These are phyloP conservation scores for Mortierella sp. DNA, from an alignment of 371 early-diverging fungal genomes.

Conservation along the genomic window DNA sequence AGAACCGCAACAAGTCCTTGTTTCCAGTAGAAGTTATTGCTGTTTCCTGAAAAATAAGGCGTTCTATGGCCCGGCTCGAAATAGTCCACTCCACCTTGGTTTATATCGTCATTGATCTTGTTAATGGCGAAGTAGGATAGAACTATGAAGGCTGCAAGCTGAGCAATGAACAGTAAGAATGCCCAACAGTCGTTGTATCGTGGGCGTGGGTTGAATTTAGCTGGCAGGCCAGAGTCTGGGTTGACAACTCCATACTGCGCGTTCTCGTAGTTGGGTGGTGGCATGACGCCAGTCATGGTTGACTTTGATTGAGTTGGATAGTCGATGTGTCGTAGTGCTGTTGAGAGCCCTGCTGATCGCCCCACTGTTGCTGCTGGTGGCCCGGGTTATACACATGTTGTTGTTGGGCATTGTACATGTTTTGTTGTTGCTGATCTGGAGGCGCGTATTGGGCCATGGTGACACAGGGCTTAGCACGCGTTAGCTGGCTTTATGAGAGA, in stretches of 20 bases:
- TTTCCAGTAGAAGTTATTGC: slow-evolving; percentile 27
- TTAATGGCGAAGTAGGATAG: slow-evolving; percentile 44
- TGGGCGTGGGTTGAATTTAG: slow-evolving; percentile 55
- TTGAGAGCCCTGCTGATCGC: slow-evolving; percentile 16
- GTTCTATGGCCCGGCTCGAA: background rate
- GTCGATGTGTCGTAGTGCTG: slow-evolving; percentile 39
- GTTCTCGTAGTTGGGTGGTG: slow-evolving; percentile 40
- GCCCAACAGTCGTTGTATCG: slow-evolving; percentile 70
- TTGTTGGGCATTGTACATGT: slow-evolving; percentile 23
- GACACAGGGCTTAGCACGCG: slow-evolving; percentile 6
- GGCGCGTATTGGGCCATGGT: slow-evolving; percentile 29
- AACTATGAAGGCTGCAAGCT: slow-evolving; percentile 60
- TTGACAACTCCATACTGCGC: slow-evolving; percentile 42
- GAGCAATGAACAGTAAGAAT: slow-evolving; percentile 63
- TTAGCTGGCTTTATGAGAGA: background rate
- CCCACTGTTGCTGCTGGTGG: slow-evolving; percentile 14
- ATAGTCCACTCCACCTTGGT: background rate
- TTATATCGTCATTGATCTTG: slow-evolving; percentile 16
- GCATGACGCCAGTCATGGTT: slow-evolving; percentile 36
- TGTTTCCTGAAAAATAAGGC: background rate
- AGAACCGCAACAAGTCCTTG: slow-evolving; percentile 32
- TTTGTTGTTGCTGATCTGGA: slow-evolving; percentile 7
- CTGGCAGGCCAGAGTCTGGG: slow-evolving; percentile 42
- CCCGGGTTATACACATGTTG: slow-evolving; percentile 35
- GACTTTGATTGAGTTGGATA: slow-evolving; percentile 17